Base-by-base conservation (phyloP, 192 early-diverging fungal species). In the Phycomyces nitens region DNA sequence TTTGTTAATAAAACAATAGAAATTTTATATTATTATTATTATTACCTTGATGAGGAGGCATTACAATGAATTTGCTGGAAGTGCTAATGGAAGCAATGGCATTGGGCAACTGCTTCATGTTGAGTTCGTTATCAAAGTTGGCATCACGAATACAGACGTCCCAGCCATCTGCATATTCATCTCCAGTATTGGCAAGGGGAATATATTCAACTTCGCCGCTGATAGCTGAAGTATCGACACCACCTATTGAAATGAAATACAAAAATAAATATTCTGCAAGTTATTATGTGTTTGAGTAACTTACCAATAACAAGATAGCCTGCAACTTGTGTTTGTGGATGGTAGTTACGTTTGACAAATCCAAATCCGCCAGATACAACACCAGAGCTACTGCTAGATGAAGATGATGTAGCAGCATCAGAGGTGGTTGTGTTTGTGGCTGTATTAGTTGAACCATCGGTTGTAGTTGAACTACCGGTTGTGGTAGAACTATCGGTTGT, bases 41-140 rank as follows among this genome's bases (percentile, higher is more conserved):
- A n/a, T 40, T 57, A 68, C 66, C 66, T 64, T 72, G 71, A 14
- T 43, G 10, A 16, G 34, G 41, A 53, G 71, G 71, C 71, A 72
- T 63, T 10, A 43, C 49, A 43, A 72, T 72, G 24, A 56, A 67
- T 38, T 42, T 52, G 18, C 60, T 72, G 15, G 71, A 62, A 2
- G 71, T 68, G 44, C 65, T 67, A 49, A 73, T 73, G 49, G 71
- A 58, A 22, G 71, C 71, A 64, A 73, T 64, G 23, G 71, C 71
- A 42, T 58, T 23, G 6, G 66, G 18, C 23, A 58, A 22, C 53
- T 73, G 71, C 15, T 58, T 20, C 7, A 73, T 27, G 16, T 41
- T 54, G 14, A 73, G 21, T 14, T 60, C 29, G 3, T 18, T 18
- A 59, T 65, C 71, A 16, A 73, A 62, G 18, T 60, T 56, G 40